Percentiles rank a stretch among this genome's conserved stretches.
phyloP scores from a whole-genome alignment of 2,329 filamentous ascomycete species.

The Coniochaeta hoffmannii region DNA sequence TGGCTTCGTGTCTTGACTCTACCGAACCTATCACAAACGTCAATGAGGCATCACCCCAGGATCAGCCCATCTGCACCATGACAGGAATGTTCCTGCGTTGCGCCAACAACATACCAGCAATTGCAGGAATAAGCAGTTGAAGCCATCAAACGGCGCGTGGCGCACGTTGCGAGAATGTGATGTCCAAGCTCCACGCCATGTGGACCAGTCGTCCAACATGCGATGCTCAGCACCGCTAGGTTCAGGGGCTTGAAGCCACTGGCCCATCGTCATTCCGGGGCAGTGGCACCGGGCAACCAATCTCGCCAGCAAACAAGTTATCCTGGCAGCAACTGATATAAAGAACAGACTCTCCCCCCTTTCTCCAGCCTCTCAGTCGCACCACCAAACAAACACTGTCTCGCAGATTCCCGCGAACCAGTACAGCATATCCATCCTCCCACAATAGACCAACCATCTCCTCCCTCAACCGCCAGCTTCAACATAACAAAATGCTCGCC shows the following conservation, averaged over 20 bases:
- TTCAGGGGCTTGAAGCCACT: not conserved
- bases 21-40: not conserved
- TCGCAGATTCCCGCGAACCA: not conserved
- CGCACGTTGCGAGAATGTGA: not conserved
- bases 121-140: no score
- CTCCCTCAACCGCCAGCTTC: not conserved
- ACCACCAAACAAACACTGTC: not conserved
- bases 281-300: not conserved
- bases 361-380: not conserved
- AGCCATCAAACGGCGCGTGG: no score
- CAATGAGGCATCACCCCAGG: no score
- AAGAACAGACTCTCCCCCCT: not conserved
- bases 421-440: not conserved
- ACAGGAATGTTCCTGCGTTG: not conserved
- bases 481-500: slow-evolving; percentile 14
- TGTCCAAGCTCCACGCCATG: not conserved
- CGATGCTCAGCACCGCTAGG: not conserved
- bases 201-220: not conserved
- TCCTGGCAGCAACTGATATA: not conserved
- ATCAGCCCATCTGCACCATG: not conserved
- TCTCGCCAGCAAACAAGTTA: not conserved
- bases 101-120: no score
- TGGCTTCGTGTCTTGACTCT: not conserved
- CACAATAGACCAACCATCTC: no score
- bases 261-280: not conserved